phyloP scores from a whole-genome alignment of 371 early-diverging fungal genomes.

The Saksenaea oblongispora region DNA sequence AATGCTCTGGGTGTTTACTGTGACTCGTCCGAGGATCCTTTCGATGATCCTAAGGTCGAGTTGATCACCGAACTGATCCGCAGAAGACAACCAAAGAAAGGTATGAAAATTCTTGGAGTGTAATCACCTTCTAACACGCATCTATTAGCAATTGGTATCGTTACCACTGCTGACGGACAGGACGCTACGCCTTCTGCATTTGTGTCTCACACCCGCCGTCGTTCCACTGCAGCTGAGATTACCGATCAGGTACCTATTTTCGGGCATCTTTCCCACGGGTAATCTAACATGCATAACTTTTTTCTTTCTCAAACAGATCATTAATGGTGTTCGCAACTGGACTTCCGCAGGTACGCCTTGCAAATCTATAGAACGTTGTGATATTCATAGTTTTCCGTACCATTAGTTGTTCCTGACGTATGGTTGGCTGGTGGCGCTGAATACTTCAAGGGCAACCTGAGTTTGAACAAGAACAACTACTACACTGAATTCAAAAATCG shows the following conservation, averaged over 20 bases:
- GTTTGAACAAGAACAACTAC: constrained; percentile 60
- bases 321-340: constrained; percentile 56
- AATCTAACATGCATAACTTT: no score
- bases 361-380: background rate
- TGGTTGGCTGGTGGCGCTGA: constrained; percentile 69
- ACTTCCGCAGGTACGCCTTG: constrained; percentile 37
- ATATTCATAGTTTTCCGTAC: background rate
- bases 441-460: constrained; percentile 52
- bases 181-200: constrained; percentile 81
- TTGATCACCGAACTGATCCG: constrained; percentile 70
- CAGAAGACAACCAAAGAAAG: constrained; percentile 65
- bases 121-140: background rate
- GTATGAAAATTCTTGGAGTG: constrained; percentile 14
- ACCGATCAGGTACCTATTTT: constrained; percentile 51
- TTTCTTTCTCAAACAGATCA: background rate
- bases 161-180: constrained; percentile 65
- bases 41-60: constrained; percentile 69
- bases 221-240: constrained; percentile 56
- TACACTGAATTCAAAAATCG: constrained; percentile 49
- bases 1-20: constrained; percentile 69
- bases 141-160: constrained; percentile 65
- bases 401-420: constrained; percentile 65
- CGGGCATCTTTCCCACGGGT: no score
- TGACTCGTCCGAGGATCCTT: constrained; percentile 52
- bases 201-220: constrained; percentile 61